Evolutionary conservation across 768 basidiomycete genomes (phyloP).

Genomic region (Cyclocybe cylindracea): DNA sequence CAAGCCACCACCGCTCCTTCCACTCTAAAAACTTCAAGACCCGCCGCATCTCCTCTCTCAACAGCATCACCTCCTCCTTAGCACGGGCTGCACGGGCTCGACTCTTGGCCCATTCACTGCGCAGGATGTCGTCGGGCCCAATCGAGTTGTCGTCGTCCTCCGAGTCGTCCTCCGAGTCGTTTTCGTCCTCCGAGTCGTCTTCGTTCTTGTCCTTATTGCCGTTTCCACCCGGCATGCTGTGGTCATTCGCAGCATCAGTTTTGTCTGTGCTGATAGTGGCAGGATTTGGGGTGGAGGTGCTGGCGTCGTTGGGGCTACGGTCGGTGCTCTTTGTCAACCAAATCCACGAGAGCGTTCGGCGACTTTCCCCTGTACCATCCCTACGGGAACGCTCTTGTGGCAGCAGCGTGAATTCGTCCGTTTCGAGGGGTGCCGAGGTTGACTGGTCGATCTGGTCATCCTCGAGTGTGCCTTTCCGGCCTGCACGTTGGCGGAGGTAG

Average conservation of each 20-base stretch:
- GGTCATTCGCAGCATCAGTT: no score
- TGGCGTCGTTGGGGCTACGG: no score
- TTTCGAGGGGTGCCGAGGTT: not conserved
- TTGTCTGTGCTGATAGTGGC: no score
- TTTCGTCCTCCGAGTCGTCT: no score
- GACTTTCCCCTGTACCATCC: constrained; percentile 7
- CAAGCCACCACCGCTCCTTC: not conserved
- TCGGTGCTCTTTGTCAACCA: constrained; percentile 11
- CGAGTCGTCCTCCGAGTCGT: not conserved
- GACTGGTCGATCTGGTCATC: not conserved
- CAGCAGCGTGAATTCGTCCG: not conserved
- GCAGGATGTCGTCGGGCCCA: not conserved
- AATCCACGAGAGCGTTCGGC: no score
- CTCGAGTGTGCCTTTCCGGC: not conserved
- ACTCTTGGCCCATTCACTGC: no score
- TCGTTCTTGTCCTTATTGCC: no score
- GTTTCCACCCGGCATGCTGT: no score
- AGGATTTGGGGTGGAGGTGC: no score
- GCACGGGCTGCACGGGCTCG: not conserved
- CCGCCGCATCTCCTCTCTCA: constrained; percentile 1
- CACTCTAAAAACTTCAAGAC: not conserved
- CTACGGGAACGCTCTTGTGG: not conserved
- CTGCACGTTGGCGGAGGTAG: not conserved
- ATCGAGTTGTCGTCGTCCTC: not conserved
- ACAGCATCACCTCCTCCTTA: not conserved